A percentile compares a stretch with the other conserved stretches of the same genome.
These are phyloP conservation scores for Verticillium longisporum DNA, from an alignment of 2,329 filamentous ascomycete species.

Conservation along the genomic window DNA sequence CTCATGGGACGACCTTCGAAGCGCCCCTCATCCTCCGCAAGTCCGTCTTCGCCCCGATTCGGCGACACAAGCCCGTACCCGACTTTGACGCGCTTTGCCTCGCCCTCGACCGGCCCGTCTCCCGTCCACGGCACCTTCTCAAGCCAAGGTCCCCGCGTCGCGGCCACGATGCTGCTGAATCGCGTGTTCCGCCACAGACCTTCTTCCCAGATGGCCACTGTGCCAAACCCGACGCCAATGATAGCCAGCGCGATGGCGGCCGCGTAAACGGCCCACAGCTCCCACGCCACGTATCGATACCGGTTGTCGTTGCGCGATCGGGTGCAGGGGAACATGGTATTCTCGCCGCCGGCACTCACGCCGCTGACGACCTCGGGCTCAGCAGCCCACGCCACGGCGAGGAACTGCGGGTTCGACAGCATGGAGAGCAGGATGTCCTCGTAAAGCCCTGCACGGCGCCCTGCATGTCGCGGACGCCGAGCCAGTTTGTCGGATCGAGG, in stretches of 20 bases:
- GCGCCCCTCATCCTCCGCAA: slow-evolving; percentile 7
- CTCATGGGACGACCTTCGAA: not conserved
- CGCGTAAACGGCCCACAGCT: slow-evolving; percentile 28
- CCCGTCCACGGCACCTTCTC: slow-evolving; percentile 22
- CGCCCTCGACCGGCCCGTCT: slow-evolving; percentile 10
- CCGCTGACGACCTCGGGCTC: slow-evolving; percentile 9
- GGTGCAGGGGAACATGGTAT: slow-evolving; percentile 20
- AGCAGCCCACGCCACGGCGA: slow-evolving; percentile 23
- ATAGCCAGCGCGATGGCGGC: slow-evolving; percentile 21
- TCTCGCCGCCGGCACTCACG: slow-evolving; percentile 8
- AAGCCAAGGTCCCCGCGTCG: slow-evolving; percentile 26
- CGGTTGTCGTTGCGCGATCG: slow-evolving; percentile 18
- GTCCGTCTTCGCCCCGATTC: slow-evolving; percentile 13
- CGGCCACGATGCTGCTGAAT: slow-evolving; percentile 31
- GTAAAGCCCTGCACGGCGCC: slow-evolving; percentile 20
- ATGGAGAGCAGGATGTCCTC: slow-evolving; percentile 27
- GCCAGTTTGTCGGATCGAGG: slow-evolving; percentile 23
- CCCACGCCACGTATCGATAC: slow-evolving; percentile 19
- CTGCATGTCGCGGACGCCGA: slow-evolving; percentile 17
- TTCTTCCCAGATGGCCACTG: slow-evolving; percentile 21
- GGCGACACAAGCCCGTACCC: slow-evolving; percentile 11
- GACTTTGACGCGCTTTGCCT: slow-evolving; percentile 4
- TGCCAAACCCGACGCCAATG: slow-evolving; percentile 20
- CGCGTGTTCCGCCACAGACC: slow-evolving; percentile 26
- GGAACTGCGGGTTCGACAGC: slow-evolving; percentile 24